Percentiles rank a stretch among this genome's conserved stretches.
Evolutionary conservation across 495 filamentous ascomycete genomes (phyloP).

Genomic region (Elasticomyces elasticus): DNA sequence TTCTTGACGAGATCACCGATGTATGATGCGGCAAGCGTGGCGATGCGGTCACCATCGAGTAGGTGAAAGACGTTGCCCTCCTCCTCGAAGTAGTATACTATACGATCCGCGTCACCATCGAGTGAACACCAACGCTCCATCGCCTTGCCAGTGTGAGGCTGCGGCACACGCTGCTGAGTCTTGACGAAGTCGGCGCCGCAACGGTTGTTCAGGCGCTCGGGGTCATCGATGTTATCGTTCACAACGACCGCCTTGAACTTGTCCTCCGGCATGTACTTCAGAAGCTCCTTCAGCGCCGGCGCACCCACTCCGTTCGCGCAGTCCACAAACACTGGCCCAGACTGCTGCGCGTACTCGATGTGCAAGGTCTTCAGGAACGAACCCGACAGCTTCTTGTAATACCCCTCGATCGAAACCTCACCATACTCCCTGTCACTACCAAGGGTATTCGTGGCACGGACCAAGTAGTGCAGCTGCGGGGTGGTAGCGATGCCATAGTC

Average conservation of each 20-base stretch:
- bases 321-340: constrained; percentile 71
- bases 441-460: constrained; percentile 86
- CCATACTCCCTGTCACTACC: constrained; percentile 75
- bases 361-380: constrained; percentile 69
- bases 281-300: constrained; percentile 75
- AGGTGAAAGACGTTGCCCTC: constrained; percentile 73
- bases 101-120: constrained; percentile 88
- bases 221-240: constrained; percentile 83
- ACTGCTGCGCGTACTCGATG: constrained; percentile 52
- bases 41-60: constrained; percentile 93
- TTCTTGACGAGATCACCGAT: constrained; percentile 77
- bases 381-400: constrained; percentile 79
- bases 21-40: constrained; percentile 86
- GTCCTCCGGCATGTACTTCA: constrained; percentile 66
- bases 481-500: constrained; percentile 88
- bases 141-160: constrained; percentile 60
- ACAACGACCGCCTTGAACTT: constrained; percentile 71
- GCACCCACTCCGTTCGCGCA: constrained; percentile 96
- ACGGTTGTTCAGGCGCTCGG: constrained; percentile 79
- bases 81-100: constrained; percentile 92
- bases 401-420: constrained; percentile 76
- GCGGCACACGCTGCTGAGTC: constrained; percentile 85
- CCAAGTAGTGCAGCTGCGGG: constrained; percentile 91
- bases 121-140: constrained; percentile 83
- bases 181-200: constrained; percentile 97